Conservation (phyloP, 208 protist genomes). For the Acanthamoeba healyi region DNA sequence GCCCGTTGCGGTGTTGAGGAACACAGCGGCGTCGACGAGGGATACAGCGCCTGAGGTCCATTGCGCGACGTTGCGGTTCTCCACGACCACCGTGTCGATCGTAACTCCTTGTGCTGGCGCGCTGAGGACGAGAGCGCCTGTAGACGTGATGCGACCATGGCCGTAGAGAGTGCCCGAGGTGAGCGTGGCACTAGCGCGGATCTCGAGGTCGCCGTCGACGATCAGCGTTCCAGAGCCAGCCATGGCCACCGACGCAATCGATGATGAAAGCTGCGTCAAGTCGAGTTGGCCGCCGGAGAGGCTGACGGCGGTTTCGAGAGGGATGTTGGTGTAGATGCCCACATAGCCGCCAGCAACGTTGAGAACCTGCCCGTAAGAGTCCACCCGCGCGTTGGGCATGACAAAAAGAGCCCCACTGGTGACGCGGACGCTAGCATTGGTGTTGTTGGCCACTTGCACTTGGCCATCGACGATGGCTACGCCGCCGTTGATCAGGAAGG, state of each 20-base stretch:
- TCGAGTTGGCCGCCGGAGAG: slow-evolving; percentile 34
- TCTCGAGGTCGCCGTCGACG: slow-evolving; percentile 34
- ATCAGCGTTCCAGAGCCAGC: background rate
- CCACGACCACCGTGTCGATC: background rate
- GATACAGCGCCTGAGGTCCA: slow-evolving; percentile 17
- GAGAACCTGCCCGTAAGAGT: background rate
- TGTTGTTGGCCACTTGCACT: background rate
- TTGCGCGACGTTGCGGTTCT: slow-evolving; percentile 25
- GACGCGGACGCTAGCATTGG: background rate
- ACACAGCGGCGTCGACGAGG: slow-evolving; percentile 12
- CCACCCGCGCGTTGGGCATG: slow-evolving; percentile 28
- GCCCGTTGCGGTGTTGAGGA: slow-evolving; percentile 4
- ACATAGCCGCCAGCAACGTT: background rate
- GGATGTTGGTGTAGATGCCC: background rate
- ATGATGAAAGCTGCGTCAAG: background rate
- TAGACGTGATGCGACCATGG: background rate
- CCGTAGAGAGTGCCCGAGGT: background rate
- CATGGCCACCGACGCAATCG: slow-evolving; percentile 43
- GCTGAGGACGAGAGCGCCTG: slow-evolving; percentile 43
- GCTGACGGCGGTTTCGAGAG: background rate
- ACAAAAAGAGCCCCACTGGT: slow-evolving; percentile 35
- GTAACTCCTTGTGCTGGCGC: background rate
- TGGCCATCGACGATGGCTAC: background rate
- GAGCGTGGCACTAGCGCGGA: background rate
- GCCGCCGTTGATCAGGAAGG: too few species aligned